Base-by-base conservation (phyloP, 257 asterid genomes). In the Gentiana straminea region DNA sequence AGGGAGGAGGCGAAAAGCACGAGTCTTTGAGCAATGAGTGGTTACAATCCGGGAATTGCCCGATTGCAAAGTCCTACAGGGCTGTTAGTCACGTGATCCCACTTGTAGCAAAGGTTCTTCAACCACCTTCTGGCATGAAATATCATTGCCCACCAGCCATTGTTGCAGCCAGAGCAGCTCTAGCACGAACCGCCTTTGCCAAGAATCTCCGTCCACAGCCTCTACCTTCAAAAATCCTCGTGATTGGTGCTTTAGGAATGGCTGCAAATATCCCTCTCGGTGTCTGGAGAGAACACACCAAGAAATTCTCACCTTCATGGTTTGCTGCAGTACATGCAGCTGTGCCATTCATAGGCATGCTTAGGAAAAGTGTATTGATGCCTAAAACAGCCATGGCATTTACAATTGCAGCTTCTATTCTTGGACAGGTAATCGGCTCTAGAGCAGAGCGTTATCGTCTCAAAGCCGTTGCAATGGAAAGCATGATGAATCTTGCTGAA, bases 401-500 rank as follows among this genome's bases (percentile, higher is more conserved):
- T 53, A 89, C 97, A 8, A 89, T 89, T 34, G 97, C 86, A 10
- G 97, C 94, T 1, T 89, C 97, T 3, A 75, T 89, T 57, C 66
- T 89, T 15, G 97, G 97, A 43, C 97, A 89, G 78, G 86, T 86
- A 11, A 84, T 89, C n/a, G 97, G 96, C 59, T 84, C 97, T 1
- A 68, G 96, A 70, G 97, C 97, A 2, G 97, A 89, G 75, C 76
- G 96, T 60, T 63, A 75, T 58, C 81, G 97, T 8, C 73, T 89
- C 68, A 80, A 81, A 72, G 64, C 83, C 9, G 58, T 68, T 63
- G 82, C 77, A 54, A 68, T 69, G 4, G 66, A 63, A 48, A 64
- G 24, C 24, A 24, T 66, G 49, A 55, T 61, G 59, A 70, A 61
- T 52, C 61, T 55, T 4, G 51, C 64, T 47, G 81, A 70, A 65